Conservation (phyloP, 192 early-diverging fungal genomes). For the Coemansia brasiliensis region DNA sequence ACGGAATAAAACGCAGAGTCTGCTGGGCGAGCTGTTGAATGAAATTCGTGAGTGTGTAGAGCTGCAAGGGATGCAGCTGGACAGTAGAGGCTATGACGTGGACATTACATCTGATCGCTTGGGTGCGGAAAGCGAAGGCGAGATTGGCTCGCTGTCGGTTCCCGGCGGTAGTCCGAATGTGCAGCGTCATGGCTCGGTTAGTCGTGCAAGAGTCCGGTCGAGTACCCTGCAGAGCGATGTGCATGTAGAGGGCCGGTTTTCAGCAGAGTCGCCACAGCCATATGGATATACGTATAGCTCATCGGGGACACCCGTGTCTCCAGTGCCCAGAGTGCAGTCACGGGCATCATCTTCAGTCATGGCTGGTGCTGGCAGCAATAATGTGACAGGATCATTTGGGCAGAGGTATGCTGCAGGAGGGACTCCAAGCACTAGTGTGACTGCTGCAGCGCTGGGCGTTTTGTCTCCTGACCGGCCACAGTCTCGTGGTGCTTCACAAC, state of each 20-base stretch:
- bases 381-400: slow-evolving; percentile 11
- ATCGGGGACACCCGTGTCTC: not conserved
- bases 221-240: slow-evolving; percentile 35
- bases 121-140: slow-evolving; percentile 6
- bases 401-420: slow-evolving; percentile 4
- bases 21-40: slow-evolving; percentile 86
- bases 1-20: slow-evolving; percentile 72
- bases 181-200: not conserved
- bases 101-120: not conserved
- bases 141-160: too few species aligned
- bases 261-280: slow-evolving; percentile 15
- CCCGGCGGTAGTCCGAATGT: not conserved
- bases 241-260: slow-evolving; percentile 36
- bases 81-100: not conserved
- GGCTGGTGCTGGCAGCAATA: not conserved
- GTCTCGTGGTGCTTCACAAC: not conserved
- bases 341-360: slow-evolving; percentile 21
- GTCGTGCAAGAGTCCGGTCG: slow-evolving; percentile 22
- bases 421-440: not conserved
- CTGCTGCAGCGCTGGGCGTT: slow-evolving; percentile 3
- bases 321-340: slow-evolving; percentile 13
- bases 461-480: slow-evolving; percentile 8
- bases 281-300: not conserved
- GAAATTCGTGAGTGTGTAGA: slow-evolving; percentile 71
- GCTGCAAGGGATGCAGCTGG: slow-evolving; percentile 19